These are phyloP conservation scores for Syzygium syzygioides DNA, from an alignment of 441 rosid species.

Conservation along the genomic window DNA sequence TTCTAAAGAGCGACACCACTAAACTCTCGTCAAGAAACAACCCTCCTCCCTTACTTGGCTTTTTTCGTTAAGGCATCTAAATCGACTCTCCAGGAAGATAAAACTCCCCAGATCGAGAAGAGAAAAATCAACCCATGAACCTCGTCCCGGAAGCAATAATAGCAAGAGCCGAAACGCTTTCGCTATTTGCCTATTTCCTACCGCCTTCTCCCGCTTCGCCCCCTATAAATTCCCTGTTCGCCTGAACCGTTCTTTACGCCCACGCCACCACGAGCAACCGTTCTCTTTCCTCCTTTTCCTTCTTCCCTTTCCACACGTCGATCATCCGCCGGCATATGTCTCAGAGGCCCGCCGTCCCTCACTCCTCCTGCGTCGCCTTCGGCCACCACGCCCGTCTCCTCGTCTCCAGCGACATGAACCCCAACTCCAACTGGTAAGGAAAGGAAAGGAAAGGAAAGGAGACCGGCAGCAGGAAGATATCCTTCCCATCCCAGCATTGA, in stretches of 20 bases:
- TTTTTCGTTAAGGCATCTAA: background rate
- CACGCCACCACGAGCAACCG: background rate
- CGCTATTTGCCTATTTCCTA: background rate
- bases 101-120: background rate
- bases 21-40: background rate
- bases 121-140: background rate
- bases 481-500: background rate
- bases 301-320: background rate
- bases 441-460: background rate
- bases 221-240: background rate
- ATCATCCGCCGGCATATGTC: constrained; percentile 29
- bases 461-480: background rate
- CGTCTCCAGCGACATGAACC: constrained; percentile 45
- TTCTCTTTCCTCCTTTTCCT: background rate
- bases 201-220: background rate
- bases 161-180: background rate
- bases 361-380: constrained; percentile 55
- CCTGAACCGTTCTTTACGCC: background rate
- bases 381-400: constrained; percentile 54
- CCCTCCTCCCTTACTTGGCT: background rate
- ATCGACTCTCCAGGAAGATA: background rate
- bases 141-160: background rate
- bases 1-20: background rate
- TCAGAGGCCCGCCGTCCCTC: constrained; percentile 59
- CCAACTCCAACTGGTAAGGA: constrained; percentile 31